phyloP scores from a whole-genome alignment of 2,329 filamentous ascomycete genomes.

The Fusarium caatingaense region DNA sequence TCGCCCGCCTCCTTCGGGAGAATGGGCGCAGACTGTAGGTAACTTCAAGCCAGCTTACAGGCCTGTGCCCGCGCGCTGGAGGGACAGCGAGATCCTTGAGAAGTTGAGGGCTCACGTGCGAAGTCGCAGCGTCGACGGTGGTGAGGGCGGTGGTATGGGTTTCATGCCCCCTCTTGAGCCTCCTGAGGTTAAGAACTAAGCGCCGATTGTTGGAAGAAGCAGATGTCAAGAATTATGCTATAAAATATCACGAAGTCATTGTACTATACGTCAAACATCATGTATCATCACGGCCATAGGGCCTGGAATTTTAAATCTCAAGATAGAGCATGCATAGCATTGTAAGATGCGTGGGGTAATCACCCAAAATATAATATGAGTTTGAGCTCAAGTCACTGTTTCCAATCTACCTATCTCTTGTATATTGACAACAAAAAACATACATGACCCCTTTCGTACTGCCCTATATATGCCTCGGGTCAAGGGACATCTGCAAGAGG shows the following conservation, averaged over 20 bases:
- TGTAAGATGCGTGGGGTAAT: conserved; percentile 22
- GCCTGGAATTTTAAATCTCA: conserved; percentile 9
- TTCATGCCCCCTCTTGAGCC: conserved; percentile 65
- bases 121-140: conserved; percentile 60
- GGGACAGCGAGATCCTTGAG: conserved; percentile 79
- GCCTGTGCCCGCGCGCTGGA: conserved; percentile 88
- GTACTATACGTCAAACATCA: conserved; percentile 29
- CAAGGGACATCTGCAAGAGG: neutral
- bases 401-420: neutral
- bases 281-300: conserved; percentile 24
- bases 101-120: conserved; percentile 85
- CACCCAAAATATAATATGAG: conserved; percentile 4
- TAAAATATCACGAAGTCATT: conserved; percentile 10
- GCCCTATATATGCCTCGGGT: neutral
- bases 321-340: conserved; percentile 4
- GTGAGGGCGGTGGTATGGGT: conserved; percentile 61
- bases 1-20: conserved; percentile 65
- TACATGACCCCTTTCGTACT: neutral
- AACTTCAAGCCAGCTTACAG: conserved; percentile 94
- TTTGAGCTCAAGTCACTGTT: neutral
- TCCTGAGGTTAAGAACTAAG: conserved; percentile 6
- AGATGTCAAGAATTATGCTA: neutral
- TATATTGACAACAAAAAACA: neutral
- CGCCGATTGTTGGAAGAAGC: neutral
- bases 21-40: conserved; percentile 97